phyloP scores from a whole-genome alignment of 192 early-diverging fungal species.

The Coemansia sp. region DNA sequence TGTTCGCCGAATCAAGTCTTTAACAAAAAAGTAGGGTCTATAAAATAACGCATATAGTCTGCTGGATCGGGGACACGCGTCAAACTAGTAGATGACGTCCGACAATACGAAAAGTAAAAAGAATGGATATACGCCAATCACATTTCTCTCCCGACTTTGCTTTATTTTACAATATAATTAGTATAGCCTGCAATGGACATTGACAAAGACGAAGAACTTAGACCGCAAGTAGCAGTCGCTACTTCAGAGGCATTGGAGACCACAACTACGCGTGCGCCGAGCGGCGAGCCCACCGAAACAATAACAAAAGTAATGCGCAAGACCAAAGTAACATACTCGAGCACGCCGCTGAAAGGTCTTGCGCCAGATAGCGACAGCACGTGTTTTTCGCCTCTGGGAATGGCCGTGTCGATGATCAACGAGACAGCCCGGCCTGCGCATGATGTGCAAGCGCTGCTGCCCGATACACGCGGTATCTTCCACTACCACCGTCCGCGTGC shows the following conservation, averaged over 20 bases:
- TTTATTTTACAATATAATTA: constrained; percentile 7
- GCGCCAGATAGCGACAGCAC: constrained; percentile 1
- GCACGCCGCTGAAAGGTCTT: neutral
- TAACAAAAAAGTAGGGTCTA: too few species aligned
- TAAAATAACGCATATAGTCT: too few species aligned
- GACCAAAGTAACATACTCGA: neutral
- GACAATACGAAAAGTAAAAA: too few species aligned
- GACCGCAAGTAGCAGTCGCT: constrained; percentile 7
- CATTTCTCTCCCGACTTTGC: too few species aligned
- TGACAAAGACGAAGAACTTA: constrained; percentile 8
- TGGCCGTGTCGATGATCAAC: constrained; percentile 23
- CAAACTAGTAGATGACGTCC: too few species aligned
- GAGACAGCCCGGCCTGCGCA: neutral
- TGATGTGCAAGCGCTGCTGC: constrained; percentile 26
- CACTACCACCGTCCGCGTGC: constrained; percentile 42
- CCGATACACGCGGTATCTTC: constrained; percentile 26
- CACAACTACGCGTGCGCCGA: neutral
- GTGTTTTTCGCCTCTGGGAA: constrained; percentile 28
- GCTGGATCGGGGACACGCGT: too few species aligned
- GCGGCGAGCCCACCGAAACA: neutral
- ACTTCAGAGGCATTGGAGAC: neutral
- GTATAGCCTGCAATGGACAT: neutral
- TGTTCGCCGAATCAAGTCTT: too few species aligned
- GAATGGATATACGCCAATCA: too few species aligned
- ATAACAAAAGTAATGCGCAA: constrained; percentile 12